Percentiles rank a stretch among this genome's conserved stretches.
Conservation (phyloP, 1,284 basidiomycete genomes). For the Leucoagaricus sp. region DNA sequence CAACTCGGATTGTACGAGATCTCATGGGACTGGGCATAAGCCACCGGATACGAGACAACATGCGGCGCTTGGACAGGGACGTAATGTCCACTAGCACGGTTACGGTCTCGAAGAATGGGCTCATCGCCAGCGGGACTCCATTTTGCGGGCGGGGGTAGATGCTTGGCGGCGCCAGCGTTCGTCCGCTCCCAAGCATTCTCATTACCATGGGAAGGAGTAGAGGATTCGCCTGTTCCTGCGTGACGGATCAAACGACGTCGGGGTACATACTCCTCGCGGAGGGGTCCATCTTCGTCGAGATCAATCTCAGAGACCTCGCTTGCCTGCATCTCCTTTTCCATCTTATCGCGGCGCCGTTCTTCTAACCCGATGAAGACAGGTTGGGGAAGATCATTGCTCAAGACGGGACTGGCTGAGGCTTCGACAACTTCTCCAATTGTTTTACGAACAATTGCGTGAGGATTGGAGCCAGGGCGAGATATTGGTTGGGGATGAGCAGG, state of each 20-base stretch:
- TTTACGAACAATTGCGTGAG: constrained; percentile 64
- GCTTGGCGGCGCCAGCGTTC: constrained; percentile 33
- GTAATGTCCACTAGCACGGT: constrained; percentile 55
- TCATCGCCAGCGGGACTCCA: constrained; percentile 81
- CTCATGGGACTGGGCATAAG: constrained; percentile 28
- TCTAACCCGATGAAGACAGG: constrained; percentile 74
- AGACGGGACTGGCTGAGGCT: constrained; percentile 37
- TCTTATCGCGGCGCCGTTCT: constrained; percentile 53
- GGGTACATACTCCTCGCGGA: constrained; percentile 78
- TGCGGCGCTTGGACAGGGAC: constrained; percentile 61
- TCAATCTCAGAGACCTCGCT: constrained; percentile 67
- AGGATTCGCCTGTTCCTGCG: constrained; percentile 23
- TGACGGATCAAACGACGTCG: constrained; percentile 50
- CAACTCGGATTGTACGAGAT: constrained; percentile 40
- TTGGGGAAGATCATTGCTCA: constrained; percentile 39
- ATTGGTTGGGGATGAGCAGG: constrained; percentile 72
- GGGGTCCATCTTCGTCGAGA: constrained; percentile 77
- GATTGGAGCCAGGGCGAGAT: constrained; percentile 70
- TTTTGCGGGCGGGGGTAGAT: constrained; percentile 71
- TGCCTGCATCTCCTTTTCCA: constrained; percentile 42
- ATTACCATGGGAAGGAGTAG: constrained; percentile 17
- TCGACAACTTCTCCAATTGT: constrained; percentile 69
- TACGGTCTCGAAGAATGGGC: constrained; percentile 58
- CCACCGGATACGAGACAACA: constrained; percentile 28
- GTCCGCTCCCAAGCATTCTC: constrained; percentile 33